phyloP scores from a whole-genome alignment of 352 stramenopile species.

The Pythium scleroteichum region DNA sequence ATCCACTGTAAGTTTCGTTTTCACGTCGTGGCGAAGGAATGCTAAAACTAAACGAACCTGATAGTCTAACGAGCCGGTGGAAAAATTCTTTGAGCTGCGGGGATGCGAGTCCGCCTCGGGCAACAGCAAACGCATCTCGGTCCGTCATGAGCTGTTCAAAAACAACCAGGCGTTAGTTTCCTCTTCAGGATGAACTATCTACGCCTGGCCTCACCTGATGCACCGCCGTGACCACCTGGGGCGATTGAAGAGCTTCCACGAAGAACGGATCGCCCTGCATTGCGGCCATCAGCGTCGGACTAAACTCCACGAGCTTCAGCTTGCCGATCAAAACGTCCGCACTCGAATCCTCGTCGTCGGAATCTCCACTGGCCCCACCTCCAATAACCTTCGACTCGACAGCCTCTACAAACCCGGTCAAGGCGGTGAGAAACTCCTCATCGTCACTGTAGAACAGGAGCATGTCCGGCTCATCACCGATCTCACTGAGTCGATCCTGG shows the following conservation, averaged over 20 bases:
- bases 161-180: neutral
- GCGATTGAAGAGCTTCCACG: conserved; percentile 47
- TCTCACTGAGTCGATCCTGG: conserved; percentile 48
- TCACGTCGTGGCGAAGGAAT: neutral
- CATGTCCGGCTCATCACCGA: conserved; percentile 68
- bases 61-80: conserved; percentile 62
- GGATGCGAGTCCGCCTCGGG: conserved; percentile 30
- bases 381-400: conserved; percentile 2
- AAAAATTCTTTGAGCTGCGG: conserved; percentile 56
- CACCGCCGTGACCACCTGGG: conserved; percentile 52
- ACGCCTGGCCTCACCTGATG: conserved; percentile 45
- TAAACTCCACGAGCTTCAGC: conserved; percentile 52
- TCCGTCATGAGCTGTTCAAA: conserved; percentile 53
- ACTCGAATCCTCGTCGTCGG: neutral
- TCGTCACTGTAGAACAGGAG: conserved; percentile 69
- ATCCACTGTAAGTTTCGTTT: neutral
- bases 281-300: conserved; percentile 46
- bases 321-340: conserved; percentile 32
- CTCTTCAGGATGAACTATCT: no score
- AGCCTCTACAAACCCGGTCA: conserved; percentile 40
- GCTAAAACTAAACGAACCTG: conserved; percentile 33
- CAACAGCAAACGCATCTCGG: conserved; percentile 41
- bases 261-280: conserved; percentile 69
- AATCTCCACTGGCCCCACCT: no score
- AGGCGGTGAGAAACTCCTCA: conserved; percentile 32